Evolutionary conservation across 768 basidiomycete species (phyloP).

Genomic region (Suillus occidentalis): DNA sequence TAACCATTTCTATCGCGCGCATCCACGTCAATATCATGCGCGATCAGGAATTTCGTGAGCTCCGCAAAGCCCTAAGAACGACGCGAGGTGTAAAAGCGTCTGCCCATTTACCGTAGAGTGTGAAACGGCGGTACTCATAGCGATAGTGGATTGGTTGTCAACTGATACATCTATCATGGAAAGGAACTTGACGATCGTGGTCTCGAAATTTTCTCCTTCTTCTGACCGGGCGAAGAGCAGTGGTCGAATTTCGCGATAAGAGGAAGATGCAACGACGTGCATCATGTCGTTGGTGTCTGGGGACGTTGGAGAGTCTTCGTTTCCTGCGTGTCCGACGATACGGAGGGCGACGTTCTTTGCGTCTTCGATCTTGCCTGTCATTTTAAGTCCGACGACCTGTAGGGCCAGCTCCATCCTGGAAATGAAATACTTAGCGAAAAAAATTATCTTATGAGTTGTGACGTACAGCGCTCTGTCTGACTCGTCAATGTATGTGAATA

Average conservation of each 20-base stretch:
- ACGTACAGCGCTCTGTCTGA: constrained; percentile 86
- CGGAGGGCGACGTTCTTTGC: constrained; percentile 92
- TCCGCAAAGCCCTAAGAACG: constrained; percentile 74
- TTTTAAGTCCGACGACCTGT: constrained; percentile 93
- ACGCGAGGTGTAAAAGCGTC: constrained; percentile 85
- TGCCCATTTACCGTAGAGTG: constrained; percentile 73
- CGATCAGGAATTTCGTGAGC: constrained; percentile 70
- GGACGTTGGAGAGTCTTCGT: constrained; percentile 46
- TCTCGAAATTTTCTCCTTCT: constrained; percentile 68
- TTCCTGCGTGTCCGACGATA: constrained; percentile 77
- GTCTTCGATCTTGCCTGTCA: constrained; percentile 94
- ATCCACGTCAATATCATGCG: constrained; percentile 75
- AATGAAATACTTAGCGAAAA: constrained; percentile 13
- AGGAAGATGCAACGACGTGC: constrained; percentile 48
- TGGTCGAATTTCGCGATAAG: constrained; percentile 54
- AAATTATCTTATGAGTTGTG: constrained; percentile 10
- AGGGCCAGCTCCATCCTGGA: constrained; percentile 91
- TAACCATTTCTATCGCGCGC: constrained; percentile 86
- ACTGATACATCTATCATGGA: constrained; percentile 69
- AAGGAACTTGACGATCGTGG: constrained; percentile 77
- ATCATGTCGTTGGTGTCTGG: constrained; percentile 44
- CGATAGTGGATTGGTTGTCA: constrained; percentile 40
- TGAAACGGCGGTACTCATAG: constrained; percentile 61
- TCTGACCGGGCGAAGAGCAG: constrained; percentile 55
- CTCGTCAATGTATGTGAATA: constrained; percentile 91